A percentile compares a stretch with the other conserved stretches of the same genome.
These are phyloP conservation scores for Annulohypoxylon maeteangense DNA, from an alignment of 495 filamentous ascomycete genomes.

Conservation along the genomic window DNA sequence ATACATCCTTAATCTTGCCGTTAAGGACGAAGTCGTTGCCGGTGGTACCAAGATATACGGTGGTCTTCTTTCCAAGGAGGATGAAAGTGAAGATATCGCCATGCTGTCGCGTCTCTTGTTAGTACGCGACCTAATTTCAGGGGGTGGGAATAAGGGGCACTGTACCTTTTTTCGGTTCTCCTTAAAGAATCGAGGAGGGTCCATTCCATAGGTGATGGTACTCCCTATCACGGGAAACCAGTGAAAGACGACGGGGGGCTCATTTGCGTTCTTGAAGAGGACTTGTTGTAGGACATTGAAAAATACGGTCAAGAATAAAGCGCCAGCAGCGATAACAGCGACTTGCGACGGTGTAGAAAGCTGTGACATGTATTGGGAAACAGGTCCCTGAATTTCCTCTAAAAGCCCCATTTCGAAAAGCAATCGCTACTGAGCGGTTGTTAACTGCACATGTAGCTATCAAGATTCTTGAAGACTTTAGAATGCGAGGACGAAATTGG, in stretches of 20 bases:
- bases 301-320: slow-evolving; percentile 66
- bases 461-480: background rate
- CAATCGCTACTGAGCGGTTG: slow-evolving; percentile 17
- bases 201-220: slow-evolving; percentile 83
- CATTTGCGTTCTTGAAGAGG: slow-evolving; percentile 74
- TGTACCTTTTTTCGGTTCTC: slow-evolving; percentile 74
- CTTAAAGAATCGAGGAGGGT: slow-evolving; percentile 82
- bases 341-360: slow-evolving; percentile 60
- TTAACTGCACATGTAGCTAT: slow-evolving; percentile 25
- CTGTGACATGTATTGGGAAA: slow-evolving; percentile 55
- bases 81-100: slow-evolving; percentile 85
- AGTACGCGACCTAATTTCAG: slow-evolving; percentile 26
- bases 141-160: background rate
- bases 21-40: slow-evolving; percentile 91
- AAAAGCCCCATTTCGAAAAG: slow-evolving; percentile 60
- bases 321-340: slow-evolving; percentile 52
- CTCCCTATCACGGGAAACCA: slow-evolving; percentile 84
- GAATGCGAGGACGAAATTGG: background rate
- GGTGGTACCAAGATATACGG: slow-evolving; percentile 77
- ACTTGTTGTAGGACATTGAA: slow-evolving; percentile 76
- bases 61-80: slow-evolving; percentile 78
- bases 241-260: slow-evolving; percentile 85
- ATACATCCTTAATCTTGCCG: slow-evolving; percentile 82
- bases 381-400: slow-evolving; percentile 57
- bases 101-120: slow-evolving; percentile 61